Evolutionary conservation across 2,329 filamentous ascomycete species (phyloP), one percentile per base, ranked within the genome.

Genomic region (Cladophialophora carrionii): DNA sequence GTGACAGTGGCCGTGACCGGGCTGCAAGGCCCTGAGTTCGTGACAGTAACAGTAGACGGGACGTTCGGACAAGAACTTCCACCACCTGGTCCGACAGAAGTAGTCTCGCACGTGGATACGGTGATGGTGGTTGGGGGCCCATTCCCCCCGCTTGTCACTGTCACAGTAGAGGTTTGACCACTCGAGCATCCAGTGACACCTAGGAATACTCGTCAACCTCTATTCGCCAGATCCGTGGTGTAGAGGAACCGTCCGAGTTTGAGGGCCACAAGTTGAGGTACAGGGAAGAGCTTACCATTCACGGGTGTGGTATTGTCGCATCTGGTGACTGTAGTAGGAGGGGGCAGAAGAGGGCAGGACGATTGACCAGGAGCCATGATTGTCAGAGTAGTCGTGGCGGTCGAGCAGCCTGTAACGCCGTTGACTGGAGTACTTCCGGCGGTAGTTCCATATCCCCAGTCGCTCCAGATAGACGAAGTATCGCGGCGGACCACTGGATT

Each of bases 401-500:
- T 2, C 17, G 37, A 43, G 7, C 37, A 43, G 17, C 37, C 37
- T n/a, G 37, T 43, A 43, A 43, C 37, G 14, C 37, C 37, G 17
- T 43, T 20, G 37, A 43, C 37, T 17, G 48, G 48, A 22, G 48
- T 51, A 51, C 24, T 51, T 51, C 48, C 48, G 22, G 48, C 20
- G 9, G 48, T 51, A 20, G 52, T 54, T 24, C 52, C 52, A 1
- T 24, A 54, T 29, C 52, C 52, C 52, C 52, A 54, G 26, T 54
- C 52, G n/a, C 52, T 34, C 52, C 52, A 54, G 24, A 31, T 17
- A 10, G 52, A 54, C 2, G 52, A 34, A 10, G 52, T 54, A 29
- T 54, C 52, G 6, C 29, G 26, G 29, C 52, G 52, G 29, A 54
- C 52, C 8, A 54, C 52, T 3, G 52, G 52, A 17, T 54, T 54